Evolutionary conservation across 495 filamentous ascomycete species (phyloP).

Genomic region (Penicillium longicatenatum): DNA sequence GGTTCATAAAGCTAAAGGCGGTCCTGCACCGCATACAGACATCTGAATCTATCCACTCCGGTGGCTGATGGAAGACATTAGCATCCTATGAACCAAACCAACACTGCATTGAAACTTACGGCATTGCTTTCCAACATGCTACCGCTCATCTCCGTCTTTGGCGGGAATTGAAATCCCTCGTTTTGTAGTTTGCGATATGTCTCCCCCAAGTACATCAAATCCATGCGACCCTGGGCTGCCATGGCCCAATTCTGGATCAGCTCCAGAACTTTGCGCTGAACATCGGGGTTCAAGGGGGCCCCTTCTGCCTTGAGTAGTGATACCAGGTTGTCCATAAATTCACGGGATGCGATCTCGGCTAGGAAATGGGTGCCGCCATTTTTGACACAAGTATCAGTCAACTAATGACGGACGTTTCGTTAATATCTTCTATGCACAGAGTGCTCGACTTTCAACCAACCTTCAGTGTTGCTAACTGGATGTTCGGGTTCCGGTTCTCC

Average conservation of each 20-base stretch:
- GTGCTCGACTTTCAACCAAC: conserved; percentile 46
- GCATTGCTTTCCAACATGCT: conserved; percentile 97
- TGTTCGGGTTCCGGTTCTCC: conserved; percentile 94
- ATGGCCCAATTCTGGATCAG: conserved; percentile 92
- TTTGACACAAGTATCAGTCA: conserved; percentile 98
- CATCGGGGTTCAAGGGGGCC: conserved; percentile 77
- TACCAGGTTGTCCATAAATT: conserved; percentile 97
- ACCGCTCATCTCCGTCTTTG: conserved; percentile 80
- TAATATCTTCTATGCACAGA: background rate
- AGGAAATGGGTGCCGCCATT: conserved; percentile 98
- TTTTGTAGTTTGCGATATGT: conserved; percentile 77
- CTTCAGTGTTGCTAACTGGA: conserved; percentile 89
- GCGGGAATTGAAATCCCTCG: conserved; percentile 89
- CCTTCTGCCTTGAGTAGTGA: conserved; percentile 82
- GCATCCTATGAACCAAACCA: background rate
- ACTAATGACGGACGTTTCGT: conserved; percentile 38
- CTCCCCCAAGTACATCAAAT: conserved; percentile 83
- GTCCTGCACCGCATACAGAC: conserved; percentile 98
- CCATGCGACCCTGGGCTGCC: conserved; percentile 82
- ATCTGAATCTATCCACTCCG: conserved; percentile 97
- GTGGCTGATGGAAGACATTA: conserved; percentile 61
- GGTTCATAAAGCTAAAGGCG: conserved; percentile 93
- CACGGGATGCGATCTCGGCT: conserved; percentile 88
- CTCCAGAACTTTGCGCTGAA: conserved; percentile 87
- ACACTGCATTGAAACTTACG: conserved; percentile 51